These are phyloP conservation scores for Leucocoprinus birnbaumii DNA, from an alignment of 768 basidiomycete genomes.

Conservation along the genomic window DNA sequence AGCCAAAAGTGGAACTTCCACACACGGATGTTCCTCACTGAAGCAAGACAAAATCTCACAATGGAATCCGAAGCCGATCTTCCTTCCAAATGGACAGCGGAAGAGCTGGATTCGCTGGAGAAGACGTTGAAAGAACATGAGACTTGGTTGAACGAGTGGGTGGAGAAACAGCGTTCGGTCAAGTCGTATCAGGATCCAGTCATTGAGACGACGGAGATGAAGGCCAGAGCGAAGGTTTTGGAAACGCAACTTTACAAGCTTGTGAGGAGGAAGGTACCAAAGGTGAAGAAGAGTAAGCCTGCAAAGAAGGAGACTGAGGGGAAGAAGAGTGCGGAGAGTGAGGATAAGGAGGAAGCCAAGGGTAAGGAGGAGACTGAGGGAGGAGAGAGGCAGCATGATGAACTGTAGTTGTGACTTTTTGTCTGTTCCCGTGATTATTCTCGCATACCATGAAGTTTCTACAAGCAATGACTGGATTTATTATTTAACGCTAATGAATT, in stretches of 20 bases:
- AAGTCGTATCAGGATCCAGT: constrained; percentile 80
- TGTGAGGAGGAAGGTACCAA: constrained; percentile 66
- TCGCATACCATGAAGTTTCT: constrained; percentile 3
- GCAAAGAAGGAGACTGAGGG: constrained; percentile 24
- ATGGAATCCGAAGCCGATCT: constrained; percentile 54
- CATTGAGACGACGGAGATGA: constrained; percentile 85
- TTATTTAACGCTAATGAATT: constrained; percentile 11
- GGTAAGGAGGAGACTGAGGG: constrained; percentile 3
- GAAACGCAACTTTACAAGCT: constrained; percentile 73
- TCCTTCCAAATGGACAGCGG: constrained; percentile 78
- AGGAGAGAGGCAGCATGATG: constrained; percentile 18
- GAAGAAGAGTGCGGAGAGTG: constrained; percentile 14
- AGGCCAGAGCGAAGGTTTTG: constrained; percentile 73
- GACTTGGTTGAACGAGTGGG: constrained; percentile 76
- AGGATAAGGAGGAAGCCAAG: background rate
- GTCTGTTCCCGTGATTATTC: background rate
- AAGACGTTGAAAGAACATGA: constrained; percentile 76
- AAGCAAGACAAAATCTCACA: constrained; percentile 75
- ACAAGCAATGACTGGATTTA: constrained; percentile 5
- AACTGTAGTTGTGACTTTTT: constrained; percentile 16
- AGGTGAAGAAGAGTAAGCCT: constrained; percentile 50
- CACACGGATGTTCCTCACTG: constrained; percentile 80
- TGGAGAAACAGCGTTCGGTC: constrained; percentile 78
- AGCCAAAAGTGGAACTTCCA: constrained; percentile 89
- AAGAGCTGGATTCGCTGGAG: constrained; percentile 83